These are phyloP conservation scores for Aspergillus aculeatinus DNA, from an alignment of 2,329 filamentous ascomycete species.

Conservation along the genomic window DNA sequence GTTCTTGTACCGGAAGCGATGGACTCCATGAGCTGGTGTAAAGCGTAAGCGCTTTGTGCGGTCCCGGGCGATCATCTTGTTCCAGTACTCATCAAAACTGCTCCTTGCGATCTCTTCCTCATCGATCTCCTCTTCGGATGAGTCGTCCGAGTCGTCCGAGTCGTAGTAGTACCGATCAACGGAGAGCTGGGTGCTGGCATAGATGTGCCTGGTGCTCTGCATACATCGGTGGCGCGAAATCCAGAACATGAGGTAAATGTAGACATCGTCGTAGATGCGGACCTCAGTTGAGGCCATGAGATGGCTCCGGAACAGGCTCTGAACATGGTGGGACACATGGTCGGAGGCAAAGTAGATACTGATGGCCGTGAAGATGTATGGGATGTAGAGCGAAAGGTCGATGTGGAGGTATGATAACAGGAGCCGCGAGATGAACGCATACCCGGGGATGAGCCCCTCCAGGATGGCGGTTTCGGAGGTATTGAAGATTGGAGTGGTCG, in stretches of 20 bases:
- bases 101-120: conserved; percentile 38
- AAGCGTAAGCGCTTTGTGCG: conserved; percentile 48
- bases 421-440: conserved; percentile 57
- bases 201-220: conserved; percentile 59
- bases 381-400: conserved; percentile 64
- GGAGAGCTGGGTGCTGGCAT: conserved; percentile 63
- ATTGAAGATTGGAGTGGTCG: conserved; percentile 11
- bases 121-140: conserved; percentile 29
- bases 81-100: conserved; percentile 43
- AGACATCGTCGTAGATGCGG: conserved; percentile 68
- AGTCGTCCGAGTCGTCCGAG: conserved; percentile 24
- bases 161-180: conserved; percentile 30
- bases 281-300: conserved; percentile 68
- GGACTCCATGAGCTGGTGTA: conserved; percentile 65
- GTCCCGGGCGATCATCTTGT: conserved; percentile 39
- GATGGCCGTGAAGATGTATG: conserved; percentile 54
- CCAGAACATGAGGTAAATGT: conserved; percentile 71
- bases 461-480: conserved; percentile 40
- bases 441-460: conserved; percentile 66
- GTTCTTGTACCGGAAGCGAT: conserved; percentile 67
- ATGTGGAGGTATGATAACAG: conserved; percentile 59
- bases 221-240: conserved; percentile 63
- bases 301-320: conserved; percentile 51
- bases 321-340: conserved; percentile 53
- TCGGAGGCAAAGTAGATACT: conserved; percentile 53